Conservation (phyloP, 306 rosid genomes). For the Dalbergia cochinchinensis region DNA sequence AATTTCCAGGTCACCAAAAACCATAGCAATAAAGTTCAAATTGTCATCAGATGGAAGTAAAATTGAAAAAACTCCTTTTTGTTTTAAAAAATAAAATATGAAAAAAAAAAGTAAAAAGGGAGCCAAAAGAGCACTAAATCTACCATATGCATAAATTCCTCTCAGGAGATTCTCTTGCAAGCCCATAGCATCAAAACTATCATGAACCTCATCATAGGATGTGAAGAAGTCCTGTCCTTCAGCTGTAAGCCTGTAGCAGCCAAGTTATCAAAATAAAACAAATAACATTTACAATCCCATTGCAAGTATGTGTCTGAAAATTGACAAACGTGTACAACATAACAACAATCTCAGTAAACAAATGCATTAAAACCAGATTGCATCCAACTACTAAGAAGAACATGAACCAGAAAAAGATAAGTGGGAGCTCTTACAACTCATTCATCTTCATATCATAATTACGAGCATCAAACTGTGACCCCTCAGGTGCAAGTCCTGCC, state of each 20-base stretch:
- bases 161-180: constrained; percentile 84
- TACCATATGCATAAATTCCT: constrained; percentile 73
- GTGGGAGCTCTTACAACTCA: constrained; percentile 54
- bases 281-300: constrained; percentile 34
- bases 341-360: not conserved
- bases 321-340: constrained; percentile 31
- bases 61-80: not conserved
- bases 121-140: not conserved
- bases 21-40: not conserved
- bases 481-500: constrained; percentile 63
- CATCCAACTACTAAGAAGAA: not conserved
- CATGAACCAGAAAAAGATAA: not conserved
- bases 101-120: not conserved
- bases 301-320: not conserved
- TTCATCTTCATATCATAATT: constrained; percentile 64
- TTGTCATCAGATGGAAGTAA: not conserved
- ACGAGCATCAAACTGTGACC: constrained; percentile 62
- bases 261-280: constrained; percentile 28
- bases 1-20: not conserved
- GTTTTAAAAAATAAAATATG: not conserved
- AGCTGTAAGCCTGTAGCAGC: constrained; percentile 62
- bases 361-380: not conserved
- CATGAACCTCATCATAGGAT: constrained; percentile 75
- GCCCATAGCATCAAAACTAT: constrained; percentile 83
- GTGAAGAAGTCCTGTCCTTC: constrained; percentile 83